phyloP scores from a whole-genome alignment of 768 basidiomycete species.

The Chalciporus chontae region DNA sequence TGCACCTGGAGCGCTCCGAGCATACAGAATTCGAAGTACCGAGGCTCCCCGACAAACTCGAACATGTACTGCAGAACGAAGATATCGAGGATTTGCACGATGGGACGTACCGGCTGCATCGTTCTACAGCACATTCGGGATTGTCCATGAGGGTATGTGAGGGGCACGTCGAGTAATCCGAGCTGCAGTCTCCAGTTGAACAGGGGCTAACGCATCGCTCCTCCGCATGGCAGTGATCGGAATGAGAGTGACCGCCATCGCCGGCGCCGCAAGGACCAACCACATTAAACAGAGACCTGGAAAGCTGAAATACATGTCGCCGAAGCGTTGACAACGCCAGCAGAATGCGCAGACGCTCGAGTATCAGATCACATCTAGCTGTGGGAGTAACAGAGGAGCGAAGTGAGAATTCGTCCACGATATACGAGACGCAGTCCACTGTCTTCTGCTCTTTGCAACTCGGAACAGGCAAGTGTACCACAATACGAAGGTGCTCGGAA shows the following conservation, averaged over 20 bases:
- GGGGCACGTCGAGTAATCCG: slow-evolving; percentile 25
- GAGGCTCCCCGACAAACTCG: slow-evolving; percentile 6
- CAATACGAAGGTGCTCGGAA: slow-evolving; percentile 11
- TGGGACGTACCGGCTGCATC: not conserved
- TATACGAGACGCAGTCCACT: slow-evolving; percentile 11
- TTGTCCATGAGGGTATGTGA: slow-evolving; percentile 5
- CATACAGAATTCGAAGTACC: slow-evolving; percentile 5
- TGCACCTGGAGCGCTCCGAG: slow-evolving; percentile 4
- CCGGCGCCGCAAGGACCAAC: not conserved
- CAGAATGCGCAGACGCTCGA: slow-evolving; percentile 20
- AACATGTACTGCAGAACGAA: slow-evolving; percentile 25
- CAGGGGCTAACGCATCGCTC: slow-evolving; percentile 1
- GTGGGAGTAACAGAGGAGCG: not conserved
- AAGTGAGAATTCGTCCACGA: slow-evolving; percentile 23
- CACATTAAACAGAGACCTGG: slow-evolving; percentile 12
- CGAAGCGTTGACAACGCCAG: slow-evolving; percentile 18
- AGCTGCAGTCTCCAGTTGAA: slow-evolving; percentile 10
- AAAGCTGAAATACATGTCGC: slow-evolving; percentile 15
- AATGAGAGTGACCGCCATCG: not conserved
- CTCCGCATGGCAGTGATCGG: slow-evolving; percentile 1
- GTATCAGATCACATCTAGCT: slow-evolving; percentile 6
- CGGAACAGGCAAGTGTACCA: slow-evolving; percentile 20
- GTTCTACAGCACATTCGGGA: not conserved
- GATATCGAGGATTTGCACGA: slow-evolving; percentile 7
- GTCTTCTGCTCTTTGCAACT: not conserved